Evolutionary conservation across 2,329 filamentous ascomycete genomes (phyloP), one percentile per base, ranked within the genome.

Genomic region (Xylaria sp.): DNA sequence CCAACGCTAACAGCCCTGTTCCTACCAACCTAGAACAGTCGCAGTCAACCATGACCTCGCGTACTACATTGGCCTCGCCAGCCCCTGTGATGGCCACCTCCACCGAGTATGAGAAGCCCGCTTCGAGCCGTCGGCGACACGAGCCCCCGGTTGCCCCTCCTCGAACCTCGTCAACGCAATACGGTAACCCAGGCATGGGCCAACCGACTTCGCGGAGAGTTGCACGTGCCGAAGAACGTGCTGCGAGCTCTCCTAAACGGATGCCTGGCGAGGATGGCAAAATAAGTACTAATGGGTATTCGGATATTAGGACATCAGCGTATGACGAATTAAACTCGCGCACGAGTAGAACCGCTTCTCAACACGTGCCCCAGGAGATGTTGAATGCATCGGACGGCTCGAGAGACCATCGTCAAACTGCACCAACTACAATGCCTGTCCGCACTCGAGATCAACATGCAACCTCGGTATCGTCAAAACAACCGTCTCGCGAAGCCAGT

Each of bases 121-220:
- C 81, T 63, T 81, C 83, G 68, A 85, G 86, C 74, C 83, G 84
- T 74, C 82, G 83, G 81, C 86, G 81, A 80, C 87, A 83, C 79
- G 88, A 86, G 81, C 88, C 91, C 60, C 90, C 92, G 27, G 85
- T 92, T 73, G 90, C 91, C 62, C 94, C 92, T 54, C 92, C 92
- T 39, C 88, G 94, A 75, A 94, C 92, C 7, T 96, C 94, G 15
- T 96, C 93, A 49, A 91, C 89, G 70, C 87, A 89, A 71, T 85
- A 81, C 78, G 79, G 72, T 66, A 74, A 72, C 72, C 63, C 78
- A 1, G 73, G 70, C 31, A 66, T 75, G n/a, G 76, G 78, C 5
- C 39, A 39, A 31, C 76, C 81, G 17, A 80, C 75, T 71, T 80
- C 84, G 31, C 80, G 84, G 61, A 81, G 84, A 72, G 76, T 78